Evolutionary conservation across 306 rosid genomes (phyloP).

Genomic region (Geum urbanum): DNA sequence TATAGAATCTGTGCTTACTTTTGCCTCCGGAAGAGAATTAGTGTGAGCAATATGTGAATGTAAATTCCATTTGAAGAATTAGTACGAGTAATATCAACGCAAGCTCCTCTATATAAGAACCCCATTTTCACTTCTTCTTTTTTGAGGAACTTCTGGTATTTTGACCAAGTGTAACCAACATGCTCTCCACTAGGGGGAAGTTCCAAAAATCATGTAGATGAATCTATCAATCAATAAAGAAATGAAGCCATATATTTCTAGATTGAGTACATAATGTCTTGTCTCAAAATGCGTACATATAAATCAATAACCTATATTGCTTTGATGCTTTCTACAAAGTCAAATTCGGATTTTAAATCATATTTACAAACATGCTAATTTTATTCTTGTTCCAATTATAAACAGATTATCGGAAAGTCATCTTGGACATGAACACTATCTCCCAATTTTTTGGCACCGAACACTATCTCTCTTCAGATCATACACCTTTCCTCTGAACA

Average conservation of each 20-base stretch:
- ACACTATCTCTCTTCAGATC: no score
- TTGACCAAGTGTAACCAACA: not conserved
- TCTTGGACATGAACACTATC: no score
- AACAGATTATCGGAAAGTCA: no score
- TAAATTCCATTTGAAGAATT: not conserved
- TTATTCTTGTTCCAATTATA: no score
- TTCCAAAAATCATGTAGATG: not conserved
- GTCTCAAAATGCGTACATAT: no score
- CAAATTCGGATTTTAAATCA: no score
- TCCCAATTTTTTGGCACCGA: no score
- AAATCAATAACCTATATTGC: no score
- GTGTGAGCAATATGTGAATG: conserved; percentile 32
- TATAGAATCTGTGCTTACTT: conserved; percentile 67
- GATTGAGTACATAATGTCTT: not conserved
- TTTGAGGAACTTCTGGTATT: conserved; percentile 4
- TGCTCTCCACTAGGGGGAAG: not conserved
- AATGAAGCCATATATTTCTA: not conserved
- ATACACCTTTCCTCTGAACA: no score
- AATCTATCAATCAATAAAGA: not conserved
- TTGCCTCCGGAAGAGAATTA: conserved; percentile 60
- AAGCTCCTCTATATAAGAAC: not conserved
- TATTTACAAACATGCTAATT: no score
- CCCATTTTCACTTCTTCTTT: no score
- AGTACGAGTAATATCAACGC: not conserved
- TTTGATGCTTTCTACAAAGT: no score